These are phyloP conservation scores for Salix caprea DNA, from an alignment of 345 rosid genomes.

Conservation along the genomic window DNA sequence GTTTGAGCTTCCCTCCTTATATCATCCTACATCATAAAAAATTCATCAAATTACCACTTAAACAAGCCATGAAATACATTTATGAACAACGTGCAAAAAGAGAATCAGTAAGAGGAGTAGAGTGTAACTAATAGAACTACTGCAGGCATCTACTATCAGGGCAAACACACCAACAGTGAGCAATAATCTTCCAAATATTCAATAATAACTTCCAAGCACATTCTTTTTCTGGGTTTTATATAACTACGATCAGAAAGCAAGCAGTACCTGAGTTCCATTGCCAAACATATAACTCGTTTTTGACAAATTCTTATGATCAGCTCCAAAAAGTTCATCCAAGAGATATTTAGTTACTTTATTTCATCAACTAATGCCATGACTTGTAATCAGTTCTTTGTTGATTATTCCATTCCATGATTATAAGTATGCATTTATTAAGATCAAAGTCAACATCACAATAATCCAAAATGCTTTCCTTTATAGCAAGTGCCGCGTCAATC, in stretches of 20 bases:
- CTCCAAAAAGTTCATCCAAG: not conserved
- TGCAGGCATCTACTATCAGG: not conserved
- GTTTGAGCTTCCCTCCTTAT: conserved; percentile 93
- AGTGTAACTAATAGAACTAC: not conserved
- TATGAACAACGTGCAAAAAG: not conserved
- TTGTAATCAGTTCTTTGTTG: not conserved
- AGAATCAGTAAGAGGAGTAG: not conserved
- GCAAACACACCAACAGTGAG: not conserved
- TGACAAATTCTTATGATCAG: not conserved
- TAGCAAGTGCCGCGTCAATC: not conserved
- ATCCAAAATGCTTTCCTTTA: not conserved
- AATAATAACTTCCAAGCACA: not conserved
- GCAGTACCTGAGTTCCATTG: not conserved
- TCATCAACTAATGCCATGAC: not conserved
- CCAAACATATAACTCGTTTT: not conserved
- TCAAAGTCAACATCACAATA: not conserved
- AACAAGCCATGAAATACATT: not conserved
- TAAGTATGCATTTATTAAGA: not conserved
- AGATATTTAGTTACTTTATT: not conserved
- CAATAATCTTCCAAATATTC: not conserved
- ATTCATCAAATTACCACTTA: conserved; percentile 4
- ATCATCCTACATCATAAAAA: conserved; percentile 62
- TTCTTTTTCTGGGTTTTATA: not conserved
- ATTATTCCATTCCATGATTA: not conserved
- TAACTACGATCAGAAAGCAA: not conserved